phyloP scores from a whole-genome alignment of 129 eudicot species.

The Erigeron canadensis region DNA sequence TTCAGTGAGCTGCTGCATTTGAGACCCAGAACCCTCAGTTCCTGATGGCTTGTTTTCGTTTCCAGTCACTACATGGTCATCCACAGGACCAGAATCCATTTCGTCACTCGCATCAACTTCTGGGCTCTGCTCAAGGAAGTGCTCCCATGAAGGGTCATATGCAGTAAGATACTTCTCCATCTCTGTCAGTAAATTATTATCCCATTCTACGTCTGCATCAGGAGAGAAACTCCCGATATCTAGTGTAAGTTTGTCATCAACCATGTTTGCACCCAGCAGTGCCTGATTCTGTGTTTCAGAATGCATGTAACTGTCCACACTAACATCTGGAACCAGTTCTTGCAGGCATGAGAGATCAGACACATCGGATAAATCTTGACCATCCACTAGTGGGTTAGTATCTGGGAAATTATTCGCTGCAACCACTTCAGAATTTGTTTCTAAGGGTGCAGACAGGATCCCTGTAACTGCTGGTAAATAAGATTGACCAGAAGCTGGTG shows the following conservation, averaged over 20 bases:
- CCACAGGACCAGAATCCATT: conserved; percentile 41
- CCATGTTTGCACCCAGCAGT: conserved; percentile 39
- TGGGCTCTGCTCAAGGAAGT: conserved; percentile 48
- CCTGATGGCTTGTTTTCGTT: conserved; percentile 40
- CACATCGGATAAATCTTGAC: conserved; percentile 43
- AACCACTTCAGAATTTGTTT: conserved; percentile 36
- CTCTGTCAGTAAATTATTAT: conserved; percentile 50
- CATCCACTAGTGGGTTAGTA: conserved; percentile 28
- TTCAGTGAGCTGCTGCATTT: conserved; percentile 72
- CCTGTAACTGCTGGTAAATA: conserved; percentile 40
- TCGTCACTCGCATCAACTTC: conserved; percentile 42
- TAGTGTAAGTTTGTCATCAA: conserved; percentile 35
- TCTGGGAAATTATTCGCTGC: conserved; percentile 37
- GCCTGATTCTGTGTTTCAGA: conserved; percentile 37
- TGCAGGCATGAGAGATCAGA: conserved; percentile 49
- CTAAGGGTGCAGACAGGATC: conserved; percentile 37
- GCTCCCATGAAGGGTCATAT: conserved; percentile 73
- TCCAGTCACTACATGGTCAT: conserved; percentile 31
- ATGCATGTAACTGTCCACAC: conserved; percentile 34
- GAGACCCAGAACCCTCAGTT: conserved; percentile 53
- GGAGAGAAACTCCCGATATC: conserved; percentile 58
- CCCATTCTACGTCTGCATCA: conserved; percentile 66
- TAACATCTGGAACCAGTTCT: conserved; percentile 46
- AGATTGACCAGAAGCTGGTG: conserved; percentile 30
- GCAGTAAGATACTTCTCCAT: conserved; percentile 50